phyloP scores from a whole-genome alignment of 306 rosid genomes.

The Senna tora region DNA sequence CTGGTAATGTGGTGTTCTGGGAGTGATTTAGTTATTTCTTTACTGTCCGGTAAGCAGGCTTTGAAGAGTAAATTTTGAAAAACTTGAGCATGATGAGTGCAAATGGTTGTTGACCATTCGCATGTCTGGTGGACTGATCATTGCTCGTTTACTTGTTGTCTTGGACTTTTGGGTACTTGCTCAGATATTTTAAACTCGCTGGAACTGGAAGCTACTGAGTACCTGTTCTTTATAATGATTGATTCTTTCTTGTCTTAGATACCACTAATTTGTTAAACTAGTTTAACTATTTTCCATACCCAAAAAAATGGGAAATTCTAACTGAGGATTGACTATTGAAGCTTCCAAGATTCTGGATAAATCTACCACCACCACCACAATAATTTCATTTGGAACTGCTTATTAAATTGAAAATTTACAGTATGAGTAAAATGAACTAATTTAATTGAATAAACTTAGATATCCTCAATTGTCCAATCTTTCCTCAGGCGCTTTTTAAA shows the following conservation, averaged over 20 bases:
- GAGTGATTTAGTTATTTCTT: constrained; percentile 8
- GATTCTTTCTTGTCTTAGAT: constrained; percentile 12
- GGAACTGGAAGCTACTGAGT: constrained; percentile 22
- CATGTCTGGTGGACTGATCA: not conserved
- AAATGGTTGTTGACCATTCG: not conserved
- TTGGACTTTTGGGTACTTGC: not conserved
- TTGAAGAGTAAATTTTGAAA: not conserved
- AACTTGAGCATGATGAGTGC: constrained; percentile 1
- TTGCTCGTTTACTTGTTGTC: not conserved
- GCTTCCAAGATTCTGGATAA: not conserved
- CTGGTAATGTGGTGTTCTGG: not conserved
- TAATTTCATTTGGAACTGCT: not conserved
- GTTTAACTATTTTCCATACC: not conserved
- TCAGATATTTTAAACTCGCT: not conserved
- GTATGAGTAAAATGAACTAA: not conserved
- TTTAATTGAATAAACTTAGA: not conserved
- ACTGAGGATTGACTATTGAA: not conserved
- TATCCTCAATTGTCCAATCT: not conserved
- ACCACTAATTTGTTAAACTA: not conserved
- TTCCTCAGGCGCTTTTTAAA: constrained; percentile 6
- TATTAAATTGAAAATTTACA: not conserved
- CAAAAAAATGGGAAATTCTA: not conserved
- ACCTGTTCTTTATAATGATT: constrained; percentile 3
- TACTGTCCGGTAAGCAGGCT: not conserved
- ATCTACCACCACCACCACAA: not conserved